These are phyloP conservation scores for Didymella segeticola DNA, from an alignment of 2,329 filamentous ascomycete species.

Conservation along the genomic window DNA sequence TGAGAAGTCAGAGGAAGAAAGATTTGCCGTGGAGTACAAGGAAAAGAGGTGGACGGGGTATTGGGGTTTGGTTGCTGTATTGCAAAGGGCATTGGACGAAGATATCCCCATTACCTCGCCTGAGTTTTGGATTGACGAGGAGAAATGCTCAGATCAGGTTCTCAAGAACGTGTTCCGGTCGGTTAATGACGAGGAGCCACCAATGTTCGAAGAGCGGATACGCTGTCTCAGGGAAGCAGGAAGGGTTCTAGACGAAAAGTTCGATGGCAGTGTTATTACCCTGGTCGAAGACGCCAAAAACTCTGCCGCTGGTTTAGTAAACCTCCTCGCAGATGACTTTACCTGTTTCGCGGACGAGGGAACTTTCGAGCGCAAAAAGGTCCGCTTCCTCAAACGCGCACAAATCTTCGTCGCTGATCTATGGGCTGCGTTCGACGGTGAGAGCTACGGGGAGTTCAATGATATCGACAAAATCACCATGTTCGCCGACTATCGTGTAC, in stretches of 20 bases:
- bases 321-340: constrained; percentile 82
- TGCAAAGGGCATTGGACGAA: constrained; percentile 89
- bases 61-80: constrained; percentile 86
- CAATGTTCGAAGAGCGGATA: constrained; percentile 79
- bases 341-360: constrained; percentile 85
- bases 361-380: constrained; percentile 72
- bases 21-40: constrained; percentile 83
- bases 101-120: constrained; percentile 88
- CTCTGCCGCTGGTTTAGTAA: constrained; percentile 85
- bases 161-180: constrained; percentile 84
- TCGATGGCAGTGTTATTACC: constrained; percentile 74
- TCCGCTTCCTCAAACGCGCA: constrained; percentile 89
- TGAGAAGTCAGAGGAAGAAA: constrained; percentile 69
- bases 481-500: constrained; percentile 98
- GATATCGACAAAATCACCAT: constrained; percentile 98
- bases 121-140: constrained; percentile 81
- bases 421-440: constrained; percentile 93
- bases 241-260: constrained; percentile 79
- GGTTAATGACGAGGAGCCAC: constrained; percentile 84
- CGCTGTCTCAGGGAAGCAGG: constrained; percentile 83
- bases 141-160: constrained; percentile 76
- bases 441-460: constrained; percentile 77
- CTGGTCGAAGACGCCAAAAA: constrained; percentile 76
- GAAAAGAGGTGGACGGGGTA: constrained; percentile 90
- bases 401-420: constrained; percentile 96